Conservation (phyloP, 2,329 filamentous ascomycete species). For the Arthrobotrys pseudoclavata region DNA sequence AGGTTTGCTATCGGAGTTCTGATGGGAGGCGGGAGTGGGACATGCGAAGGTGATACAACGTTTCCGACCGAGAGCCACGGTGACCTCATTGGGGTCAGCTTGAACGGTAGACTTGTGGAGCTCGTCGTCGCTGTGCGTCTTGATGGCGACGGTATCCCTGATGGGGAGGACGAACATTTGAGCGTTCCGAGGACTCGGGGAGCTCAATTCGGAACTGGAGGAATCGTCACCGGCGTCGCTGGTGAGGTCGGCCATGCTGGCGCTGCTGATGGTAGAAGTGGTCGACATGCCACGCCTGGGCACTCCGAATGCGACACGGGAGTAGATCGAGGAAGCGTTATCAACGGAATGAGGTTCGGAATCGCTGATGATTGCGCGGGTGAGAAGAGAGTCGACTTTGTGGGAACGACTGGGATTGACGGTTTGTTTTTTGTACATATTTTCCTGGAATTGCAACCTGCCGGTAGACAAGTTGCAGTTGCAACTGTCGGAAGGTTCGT, state of each 20-base stretch:
- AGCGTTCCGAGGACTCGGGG: slow-evolving; percentile 83
- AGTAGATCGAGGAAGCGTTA: slow-evolving; percentile 58
- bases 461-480: slow-evolving; percentile 62
- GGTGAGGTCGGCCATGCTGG: slow-evolving; percentile 88
- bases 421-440: slow-evolving; percentile 51
- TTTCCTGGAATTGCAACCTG: slow-evolving; percentile 42
- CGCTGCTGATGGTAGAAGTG: slow-evolving; percentile 81
- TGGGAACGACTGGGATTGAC: slow-evolving; percentile 64
- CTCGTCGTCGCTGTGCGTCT: slow-evolving; percentile 64
- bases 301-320: slow-evolving; percentile 56
- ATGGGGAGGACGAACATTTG: slow-evolving; percentile 68
- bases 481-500: slow-evolving; percentile 84
- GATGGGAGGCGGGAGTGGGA: slow-evolving; percentile 71
- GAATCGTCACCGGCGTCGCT: slow-evolving; percentile 87
- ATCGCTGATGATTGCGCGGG: slow-evolving; percentile 80
- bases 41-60: slow-evolving; percentile 95
- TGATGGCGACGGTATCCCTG: slow-evolving; percentile 62
- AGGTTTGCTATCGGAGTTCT: slow-evolving; percentile 56
- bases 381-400: slow-evolving; percentile 84
- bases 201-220: slow-evolving; percentile 87
- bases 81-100: slow-evolving; percentile 70
- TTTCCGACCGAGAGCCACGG: slow-evolving; percentile 79
- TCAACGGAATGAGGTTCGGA: slow-evolving; percentile 72
- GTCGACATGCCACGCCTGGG: slow-evolving; percentile 66
- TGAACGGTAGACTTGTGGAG: slow-evolving; percentile 61